Evolutionary conservation across 371 early-diverging fungal genomes (phyloP), one percentile per base, ranked within the genome.

Genomic region (Lichtheimia corymbifera): DNA sequence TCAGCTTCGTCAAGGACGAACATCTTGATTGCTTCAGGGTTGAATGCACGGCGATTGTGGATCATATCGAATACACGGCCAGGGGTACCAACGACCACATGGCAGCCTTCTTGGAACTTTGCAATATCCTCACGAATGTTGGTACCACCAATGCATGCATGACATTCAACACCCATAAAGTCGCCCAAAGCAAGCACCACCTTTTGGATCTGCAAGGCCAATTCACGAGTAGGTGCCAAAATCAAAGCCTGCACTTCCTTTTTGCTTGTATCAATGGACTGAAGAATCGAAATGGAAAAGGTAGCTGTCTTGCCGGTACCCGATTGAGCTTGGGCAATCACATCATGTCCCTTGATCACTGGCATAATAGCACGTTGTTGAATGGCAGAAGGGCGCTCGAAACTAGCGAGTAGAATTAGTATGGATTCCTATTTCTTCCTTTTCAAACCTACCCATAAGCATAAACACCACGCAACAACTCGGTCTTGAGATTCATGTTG

Each of bases 251-350:
- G 98, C 53, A 90, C 88, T 61, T 86, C 86, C 61, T 83, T 82
- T 53, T 86, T 63, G 41, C 65, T 67, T 12, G 77, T 70, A 74
- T 96, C 93, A 65, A 97, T 85, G 53, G 86, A 83, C 80, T 97
- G 95, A 51, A 97, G 84, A 53, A 93, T 86, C 28, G 91, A 91
- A 64, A 97, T 93, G 53, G 92, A 92, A 86, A 97, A 95, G 43
- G 97, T 96, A 59, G 94, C 97, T 20, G 97, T 97, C 70, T 98
- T 98, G 66, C 98, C 98, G 50, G 97, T 97, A 76, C 98, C 98
- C 66, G 96, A 96, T 75, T 97, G 95, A 40, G 97, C 96, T 79
- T 96, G 97, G 43, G 94, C 95, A 69, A 94, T 93, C 62, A 96
- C 93, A 83, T 96, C 94, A 64, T 86, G 86, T 22, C 91, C 91